Evolutionary conservation across 2,329 filamentous ascomycete species (phyloP), one percentile per base, ranked within the genome.

Genomic region (Trichoderma sp.): DNA sequence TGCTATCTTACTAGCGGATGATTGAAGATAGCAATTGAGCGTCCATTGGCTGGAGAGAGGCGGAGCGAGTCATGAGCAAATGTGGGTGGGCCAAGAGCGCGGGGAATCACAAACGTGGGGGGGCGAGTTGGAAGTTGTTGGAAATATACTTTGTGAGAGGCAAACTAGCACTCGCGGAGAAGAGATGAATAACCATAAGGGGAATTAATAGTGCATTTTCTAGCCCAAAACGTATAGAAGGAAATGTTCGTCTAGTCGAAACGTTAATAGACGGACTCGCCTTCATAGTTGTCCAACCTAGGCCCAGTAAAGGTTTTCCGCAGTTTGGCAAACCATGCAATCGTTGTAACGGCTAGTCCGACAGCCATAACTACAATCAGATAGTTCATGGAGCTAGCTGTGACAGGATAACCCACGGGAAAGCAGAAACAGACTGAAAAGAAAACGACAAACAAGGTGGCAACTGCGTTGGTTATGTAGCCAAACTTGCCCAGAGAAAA

Each of bases 381-480:
- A 33, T 80, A 80, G 66, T 80, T 80, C 79, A 80, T 80, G 0
- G 79, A 80, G 12, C 71, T 73, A 0, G 76, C 38, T 0, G 75
- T 73, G 1, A 80, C 75, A 0, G 79, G 79, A 73, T 78, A 78
- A 3, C 77, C 78, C 0, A 76, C 45, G 0, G 79, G 79, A 4
- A 80, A 80, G 33, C 79, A 80, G 11, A 80, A 80, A 9, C 74
- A 79, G 9, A 80, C 56, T 18, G 79, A 79, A 35, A 80, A 80
- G 35, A 80, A 76, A 6, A 75, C 38, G 0, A 78, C 79, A 45
- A 80, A 80, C 0, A 78, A n/a, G 0, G 79, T 80, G 3, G 79
- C 79, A 3, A 74, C 56, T 3, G 64, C 38, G 16, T 80, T 80
- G 21, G 78, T 76, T 0, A 75, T 59, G 29, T 80, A 80, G 9